phyloP scores from a whole-genome alignment of 768 basidiomycete species.

The Zangia roseola region DNA sequence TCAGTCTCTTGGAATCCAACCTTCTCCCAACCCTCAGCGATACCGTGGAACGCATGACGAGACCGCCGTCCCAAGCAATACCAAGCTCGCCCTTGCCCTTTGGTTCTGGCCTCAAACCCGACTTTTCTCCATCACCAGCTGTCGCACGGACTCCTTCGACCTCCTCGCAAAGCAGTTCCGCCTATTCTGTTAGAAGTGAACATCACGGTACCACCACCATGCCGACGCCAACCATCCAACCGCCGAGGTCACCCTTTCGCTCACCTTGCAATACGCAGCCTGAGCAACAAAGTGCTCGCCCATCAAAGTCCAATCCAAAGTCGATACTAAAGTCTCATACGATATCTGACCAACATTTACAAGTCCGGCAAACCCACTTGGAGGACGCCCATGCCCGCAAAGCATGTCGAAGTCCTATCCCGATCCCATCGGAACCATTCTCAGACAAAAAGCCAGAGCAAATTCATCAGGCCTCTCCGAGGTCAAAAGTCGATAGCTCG shows the following conservation, averaged over 20 bases:
- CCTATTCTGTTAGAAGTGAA: slow-evolving; percentile 11
- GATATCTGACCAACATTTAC: slow-evolving; percentile 18
- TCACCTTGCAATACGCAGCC: slow-evolving; percentile 10
- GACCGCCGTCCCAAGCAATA: slow-evolving; percentile 39
- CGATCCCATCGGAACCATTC: slow-evolving; percentile 9
- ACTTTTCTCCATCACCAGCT: neutral
- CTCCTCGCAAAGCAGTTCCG: slow-evolving; percentile 18
- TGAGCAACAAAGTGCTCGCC: slow-evolving; percentile 12
- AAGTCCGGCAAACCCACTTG: slow-evolving; percentile 5
- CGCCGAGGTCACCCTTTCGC: slow-evolving; percentile 1
- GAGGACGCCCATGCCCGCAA: slow-evolving; percentile 17
- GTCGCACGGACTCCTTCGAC: slow-evolving; percentile 19
- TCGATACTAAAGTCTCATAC: slow-evolving; percentile 27
- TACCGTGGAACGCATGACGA: slow-evolving; percentile 74
- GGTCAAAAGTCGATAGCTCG: slow-evolving; percentile 9
- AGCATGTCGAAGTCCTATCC: slow-evolving; percentile 4
- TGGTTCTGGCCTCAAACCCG: neutral
- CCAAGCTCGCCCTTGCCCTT: slow-evolving; percentile 14
- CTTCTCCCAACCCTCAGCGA: slow-evolving; percentile 69
- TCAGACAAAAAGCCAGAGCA: slow-evolving; percentile 9
- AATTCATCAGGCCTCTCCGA: slow-evolving; percentile 5
- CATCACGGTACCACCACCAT: neutral
- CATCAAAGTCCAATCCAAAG: slow-evolving; percentile 32
- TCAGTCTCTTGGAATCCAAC: slow-evolving; percentile 62
- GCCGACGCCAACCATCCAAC: neutral